Evolutionary conservation across 179 eudicot species (phyloP), one percentile per base, ranked within the genome.

Genomic region (Spinacia oleracea): DNA sequence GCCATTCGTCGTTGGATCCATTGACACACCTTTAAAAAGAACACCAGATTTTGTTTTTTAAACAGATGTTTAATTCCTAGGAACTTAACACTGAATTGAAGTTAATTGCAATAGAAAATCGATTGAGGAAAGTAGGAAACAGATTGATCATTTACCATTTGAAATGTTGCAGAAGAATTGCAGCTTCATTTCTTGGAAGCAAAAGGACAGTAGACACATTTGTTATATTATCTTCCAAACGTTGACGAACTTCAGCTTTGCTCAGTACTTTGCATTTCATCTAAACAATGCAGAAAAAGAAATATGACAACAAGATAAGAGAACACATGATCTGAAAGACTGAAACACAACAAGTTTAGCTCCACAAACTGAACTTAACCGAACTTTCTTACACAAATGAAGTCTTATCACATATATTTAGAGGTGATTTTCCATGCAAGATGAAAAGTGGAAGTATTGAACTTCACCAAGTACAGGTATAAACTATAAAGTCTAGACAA

Each of bases 1-100:
- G 76, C 91, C 91, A 89, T 67, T 70, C 88, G 3, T 86, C 91
- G 32, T 76, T 76, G 42, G 79, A 78, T 50, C 60, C 55, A 60
- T 63, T 72, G n/a, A 85, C 84, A 70, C 59, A 65, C 89, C 91
- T 83, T 64, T 11, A 55, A 29, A 43, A 29, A 72, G 8, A 43
- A 43, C 68, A 71, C 45, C 68, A 1, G 32, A 9, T 43, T 34
- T 55, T 25, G 29, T 35, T 7, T 25, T 25, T 9, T 32, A 2
- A 25, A 6, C 35, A 55, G 38, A n/a, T 10, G 62, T 16, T 7
- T n/a, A n/a, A n/a, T n/a, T n/a, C 21, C 43, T 2, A 5, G 32
- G 12, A 15, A 0, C 12, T 21, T 43, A 29, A 50, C 48, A 35
- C 64, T 21, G 20, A 29, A 35, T 51, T 21, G 20, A 29, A 31